Evolutionary conservation across 2,329 filamentous ascomycete species (phyloP), one percentile per base, ranked within the genome.

Genomic region (Colletotrichum tropicale): DNA sequence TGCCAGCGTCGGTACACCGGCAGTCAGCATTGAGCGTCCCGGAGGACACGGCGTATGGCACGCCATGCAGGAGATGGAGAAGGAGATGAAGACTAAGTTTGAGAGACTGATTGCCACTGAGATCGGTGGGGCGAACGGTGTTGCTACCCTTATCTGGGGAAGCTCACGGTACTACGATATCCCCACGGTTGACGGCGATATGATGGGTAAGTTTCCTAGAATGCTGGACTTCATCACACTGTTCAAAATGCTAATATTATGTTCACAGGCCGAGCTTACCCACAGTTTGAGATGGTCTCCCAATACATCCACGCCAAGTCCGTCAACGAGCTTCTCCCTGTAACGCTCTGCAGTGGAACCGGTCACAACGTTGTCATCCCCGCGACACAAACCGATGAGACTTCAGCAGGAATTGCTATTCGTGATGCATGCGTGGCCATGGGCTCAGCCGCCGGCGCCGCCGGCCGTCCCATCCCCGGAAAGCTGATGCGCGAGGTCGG

Each of bases 91-190:
- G 60, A 75, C 66, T 0, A 69, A 26, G 61, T 74, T 74, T 13
- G 70, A 77, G 56, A 72, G 74, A 8, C 69, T 80, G 9, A 76
- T 81, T 12, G 74, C 77, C 7, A 76, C 80, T 3, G 81, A 82
- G 74, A 91, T 91, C 56, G 90, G 90, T 1, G 89, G 89, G 2
- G 86, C 86, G 5, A 91, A 91, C 75, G 89, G 89, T 0, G 81
- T 90, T 9, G 84, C 80, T 79, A 85, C 75, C 32, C 84, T 80
- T 81, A 85, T 78, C 80, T 85, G 70, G 81, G 86, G 70, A 76
- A 85, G 76, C 80, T 87, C 80, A 5, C 75, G 77, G 13, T 80
- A 80, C 48, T 86, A 87, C 48, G 81, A 84, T 58, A 76, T 81
- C 4, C 82, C 84, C 1, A 79, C 81, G 8, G 80, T 86, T 2